A percentile compares a stretch with the other conserved stretches of the same genome.
phyloP scores from a whole-genome alignment of 2,329 filamentous ascomycete species.

The Aspergillus carbonarius region DNA sequence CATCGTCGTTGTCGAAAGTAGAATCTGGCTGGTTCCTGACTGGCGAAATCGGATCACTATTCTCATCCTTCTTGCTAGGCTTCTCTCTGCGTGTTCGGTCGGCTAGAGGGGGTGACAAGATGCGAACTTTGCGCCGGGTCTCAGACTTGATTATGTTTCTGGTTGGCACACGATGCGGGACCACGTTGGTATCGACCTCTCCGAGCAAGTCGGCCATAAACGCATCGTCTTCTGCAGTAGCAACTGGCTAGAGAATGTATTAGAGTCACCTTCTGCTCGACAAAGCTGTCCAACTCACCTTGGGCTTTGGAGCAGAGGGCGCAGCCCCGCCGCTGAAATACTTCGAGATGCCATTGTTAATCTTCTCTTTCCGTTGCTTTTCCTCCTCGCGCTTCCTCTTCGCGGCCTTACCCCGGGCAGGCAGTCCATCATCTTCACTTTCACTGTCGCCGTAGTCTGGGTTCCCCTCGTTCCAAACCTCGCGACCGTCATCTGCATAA shows the following conservation, averaged over 20 bases:
- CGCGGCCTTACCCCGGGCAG: slow-evolving; percentile 60
- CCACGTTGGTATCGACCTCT: slow-evolving; percentile 78
- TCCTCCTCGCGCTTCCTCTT: slow-evolving; percentile 90
- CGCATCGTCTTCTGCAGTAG: slow-evolving; percentile 82
- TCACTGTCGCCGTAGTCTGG: slow-evolving; percentile 58
- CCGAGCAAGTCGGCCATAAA: slow-evolving; percentile 83
- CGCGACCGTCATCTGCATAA: slow-evolving; percentile 90
- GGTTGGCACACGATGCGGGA: slow-evolving; percentile 54
- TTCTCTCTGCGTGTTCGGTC: slow-evolving; percentile 57
- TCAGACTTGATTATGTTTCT: slow-evolving; percentile 70
- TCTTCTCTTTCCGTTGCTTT: slow-evolving; percentile 77
- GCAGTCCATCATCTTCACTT: slow-evolving; percentile 76
- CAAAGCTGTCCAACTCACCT: slow-evolving; percentile 54
- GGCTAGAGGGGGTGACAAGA: slow-evolving; percentile 70
- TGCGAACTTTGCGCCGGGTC: slow-evolving; percentile 74
- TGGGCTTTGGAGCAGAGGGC: slow-evolving; percentile 68
- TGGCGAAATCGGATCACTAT: slow-evolving; percentile 49
- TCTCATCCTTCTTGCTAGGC: slow-evolving; percentile 44
- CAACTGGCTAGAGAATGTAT: slow-evolving; percentile 57
- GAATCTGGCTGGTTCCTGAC: slow-evolving; percentile 39
- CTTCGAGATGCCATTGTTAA: slow-evolving; percentile 87
- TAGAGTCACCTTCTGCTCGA: slow-evolving; percentile 7
- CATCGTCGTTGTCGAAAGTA: slow-evolving; percentile 56
- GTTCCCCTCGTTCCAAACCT: slow-evolving; percentile 81
- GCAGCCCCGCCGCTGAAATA: slow-evolving; percentile 81